Evolutionary conservation across 78 protist species (phyloP).

Genomic region (Protostelium mycophagum): DNA sequence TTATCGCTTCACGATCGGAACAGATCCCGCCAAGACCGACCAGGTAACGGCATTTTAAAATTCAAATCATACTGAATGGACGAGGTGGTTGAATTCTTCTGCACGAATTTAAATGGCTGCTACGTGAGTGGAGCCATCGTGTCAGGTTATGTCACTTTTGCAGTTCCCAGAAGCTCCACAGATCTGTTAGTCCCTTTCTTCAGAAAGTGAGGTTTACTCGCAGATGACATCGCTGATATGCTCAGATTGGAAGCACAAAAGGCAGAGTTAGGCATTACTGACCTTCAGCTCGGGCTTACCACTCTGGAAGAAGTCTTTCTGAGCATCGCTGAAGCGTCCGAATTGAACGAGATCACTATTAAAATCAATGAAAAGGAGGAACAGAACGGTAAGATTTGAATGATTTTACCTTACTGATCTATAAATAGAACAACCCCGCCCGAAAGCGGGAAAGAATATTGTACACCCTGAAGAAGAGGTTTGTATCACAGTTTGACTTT

Average conservation of each 20-base stretch:
- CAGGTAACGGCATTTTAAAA: neutral
- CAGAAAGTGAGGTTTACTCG: neutral
- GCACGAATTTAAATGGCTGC: neutral
- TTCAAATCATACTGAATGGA: neutral
- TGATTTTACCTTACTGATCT: neutral
- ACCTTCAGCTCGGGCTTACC: constrained; percentile 15
- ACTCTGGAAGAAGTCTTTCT: constrained; percentile 37
- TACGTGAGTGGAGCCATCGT: neutral
- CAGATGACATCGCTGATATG: no score
- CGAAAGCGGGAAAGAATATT: neutral
- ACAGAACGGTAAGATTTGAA: no score
- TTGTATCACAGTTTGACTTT: neutral
- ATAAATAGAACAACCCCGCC: neutral
- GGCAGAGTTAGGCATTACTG: neutral
- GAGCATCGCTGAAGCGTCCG: constrained; percentile 10
- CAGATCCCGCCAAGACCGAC: neutral
- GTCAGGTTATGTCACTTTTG: neutral
- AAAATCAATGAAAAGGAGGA: neutral
- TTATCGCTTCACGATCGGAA: constrained; percentile 15
- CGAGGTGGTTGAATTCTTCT: neutral
- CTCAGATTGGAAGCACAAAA: constrained; percentile 10
- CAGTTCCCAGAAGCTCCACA: constrained; percentile 6
- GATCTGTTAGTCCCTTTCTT: constrained; percentile 19
- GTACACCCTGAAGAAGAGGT: neutral
- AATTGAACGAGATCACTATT: neutral